These are phyloP conservation scores for Xylariaceae sp. DNA, from an alignment of 2,329 filamentous ascomycete genomes.

Conservation along the genomic window DNA sequence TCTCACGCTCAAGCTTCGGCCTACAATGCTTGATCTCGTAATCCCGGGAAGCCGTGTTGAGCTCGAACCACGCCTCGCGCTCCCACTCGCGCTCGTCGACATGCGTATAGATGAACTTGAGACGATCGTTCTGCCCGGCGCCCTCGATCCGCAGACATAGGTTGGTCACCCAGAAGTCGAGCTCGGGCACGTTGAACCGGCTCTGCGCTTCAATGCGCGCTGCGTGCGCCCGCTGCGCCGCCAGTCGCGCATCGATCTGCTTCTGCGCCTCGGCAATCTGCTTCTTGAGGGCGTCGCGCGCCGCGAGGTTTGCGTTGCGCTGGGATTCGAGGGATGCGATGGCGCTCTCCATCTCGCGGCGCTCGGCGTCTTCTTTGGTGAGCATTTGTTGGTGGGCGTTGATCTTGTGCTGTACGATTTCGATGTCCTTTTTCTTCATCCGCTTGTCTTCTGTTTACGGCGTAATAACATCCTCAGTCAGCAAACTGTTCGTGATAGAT, in stretches of 20 bases:
- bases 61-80: conserved; percentile 87
- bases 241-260: conserved; percentile 62
- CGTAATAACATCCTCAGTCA: background rate
- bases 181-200: conserved; percentile 83
- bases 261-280: conserved; percentile 64
- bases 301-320: conserved; percentile 54
- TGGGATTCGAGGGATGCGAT: conserved; percentile 55
- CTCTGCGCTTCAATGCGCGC: conserved; percentile 75
- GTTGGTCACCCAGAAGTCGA: conserved; percentile 93
- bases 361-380: conserved; percentile 72
- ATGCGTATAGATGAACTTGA: conserved; percentile 87
- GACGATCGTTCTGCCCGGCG: conserved; percentile 71
- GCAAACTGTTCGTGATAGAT: background rate
- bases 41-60: conserved; percentile 73
- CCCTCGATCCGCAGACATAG: conserved; percentile 87
- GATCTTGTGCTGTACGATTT: conserved; percentile 70
- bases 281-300: conserved; percentile 51
- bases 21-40: conserved; percentile 78
- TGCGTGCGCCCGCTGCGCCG: conserved; percentile 67
- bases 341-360: conserved; percentile 64
- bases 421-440: conserved; percentile 81
- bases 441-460: conserved; percentile 71
- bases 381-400: conserved; percentile 66
- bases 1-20: conserved; percentile 76
- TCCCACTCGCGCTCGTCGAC: conserved; percentile 84